These are phyloP conservation scores for Aspergillus sergii DNA, from an alignment of 2,329 filamentous ascomycete species.

Conservation along the genomic window DNA sequence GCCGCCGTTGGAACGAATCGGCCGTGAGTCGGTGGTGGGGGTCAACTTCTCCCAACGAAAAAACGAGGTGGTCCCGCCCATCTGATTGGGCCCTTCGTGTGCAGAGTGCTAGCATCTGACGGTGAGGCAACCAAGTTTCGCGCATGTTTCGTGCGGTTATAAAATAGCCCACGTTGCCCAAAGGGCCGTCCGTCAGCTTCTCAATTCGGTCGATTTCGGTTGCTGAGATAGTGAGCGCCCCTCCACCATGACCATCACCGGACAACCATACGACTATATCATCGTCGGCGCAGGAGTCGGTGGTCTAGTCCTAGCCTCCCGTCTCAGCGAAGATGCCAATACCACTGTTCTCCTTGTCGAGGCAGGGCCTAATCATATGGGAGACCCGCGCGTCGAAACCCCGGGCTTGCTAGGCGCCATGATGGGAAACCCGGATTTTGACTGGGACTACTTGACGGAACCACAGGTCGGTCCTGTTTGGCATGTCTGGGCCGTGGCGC, in stretches of 20 bases:
- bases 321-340: conserved; percentile 30
- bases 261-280: not conserved
- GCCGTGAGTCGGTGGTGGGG: too few species aligned
- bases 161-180: not conserved
- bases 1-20: too few species aligned
- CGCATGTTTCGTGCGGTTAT: not conserved
- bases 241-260: not conserved
- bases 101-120: too few species aligned
- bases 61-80: not conserved
- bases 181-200: not conserved
- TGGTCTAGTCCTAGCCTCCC: conserved; percentile 36
- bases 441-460: conserved; percentile 30
- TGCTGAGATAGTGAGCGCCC: not conserved
- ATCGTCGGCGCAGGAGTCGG: conserved; percentile 32
- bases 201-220: not conserved
- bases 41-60: not conserved
- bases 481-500: not conserved
- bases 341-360: conserved; percentile 33
- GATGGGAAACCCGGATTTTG: conserved; percentile 27
- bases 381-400: conserved; percentile 27
- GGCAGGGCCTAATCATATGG: conserved; percentile 26
- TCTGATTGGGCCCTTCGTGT: not conserved
- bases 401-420: conserved; percentile 24
- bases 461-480: conserved; percentile 23
- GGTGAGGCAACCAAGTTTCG: not conserved